Evolutionary conservation across 495 filamentous ascomycete genomes (phyloP).

Genomic region (Jackrogersella minutella): DNA sequence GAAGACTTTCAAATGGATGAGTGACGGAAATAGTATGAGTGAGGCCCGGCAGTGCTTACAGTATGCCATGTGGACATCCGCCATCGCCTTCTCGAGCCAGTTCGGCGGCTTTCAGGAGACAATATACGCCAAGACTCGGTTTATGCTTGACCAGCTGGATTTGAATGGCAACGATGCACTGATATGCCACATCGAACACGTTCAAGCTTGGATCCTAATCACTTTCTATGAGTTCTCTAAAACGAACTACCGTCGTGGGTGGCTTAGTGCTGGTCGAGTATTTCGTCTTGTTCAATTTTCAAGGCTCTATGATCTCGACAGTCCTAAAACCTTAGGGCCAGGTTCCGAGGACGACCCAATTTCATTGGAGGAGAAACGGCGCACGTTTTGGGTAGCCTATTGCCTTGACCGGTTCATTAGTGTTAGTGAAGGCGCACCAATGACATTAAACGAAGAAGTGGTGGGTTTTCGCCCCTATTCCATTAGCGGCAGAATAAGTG

Average conservation of each 20-base stretch:
- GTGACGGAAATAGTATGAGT: slow-evolving; percentile 11
- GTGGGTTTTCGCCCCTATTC: slow-evolving; percentile 43
- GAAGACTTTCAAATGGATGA: slow-evolving; percentile 38
- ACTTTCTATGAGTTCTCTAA: slow-evolving; percentile 63
- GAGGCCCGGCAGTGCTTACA: slow-evolving; percentile 55
- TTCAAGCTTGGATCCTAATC: slow-evolving; percentile 64
- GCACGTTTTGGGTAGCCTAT: slow-evolving; percentile 66
- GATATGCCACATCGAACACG: slow-evolving; percentile 52
- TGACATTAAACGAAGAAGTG: slow-evolving; percentile 60
- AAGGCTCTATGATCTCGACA: slow-evolving; percentile 60
- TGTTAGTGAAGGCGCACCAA: slow-evolving; percentile 54
- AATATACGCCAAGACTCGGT: slow-evolving; percentile 58
- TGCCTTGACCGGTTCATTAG: slow-evolving; percentile 62
- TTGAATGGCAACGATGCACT: slow-evolving; percentile 34
- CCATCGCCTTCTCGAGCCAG: slow-evolving; percentile 61
- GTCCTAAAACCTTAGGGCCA: slow-evolving; percentile 29
- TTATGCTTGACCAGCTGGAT: slow-evolving; percentile 55
- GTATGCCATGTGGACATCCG: slow-evolving; percentile 65
- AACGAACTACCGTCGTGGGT: slow-evolving; percentile 55
- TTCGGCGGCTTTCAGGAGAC: slow-evolving; percentile 56
- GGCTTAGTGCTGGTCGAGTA: slow-evolving; percentile 62
- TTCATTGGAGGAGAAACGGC: slow-evolving; percentile 57
- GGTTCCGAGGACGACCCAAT: slow-evolving; percentile 39
- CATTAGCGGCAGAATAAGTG: neutral
- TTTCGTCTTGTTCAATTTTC: slow-evolving; percentile 62